Evolutionary conservation across 2,329 filamentous ascomycete species (phyloP).

Genomic region (Tetracladium maxilliforme): DNA sequence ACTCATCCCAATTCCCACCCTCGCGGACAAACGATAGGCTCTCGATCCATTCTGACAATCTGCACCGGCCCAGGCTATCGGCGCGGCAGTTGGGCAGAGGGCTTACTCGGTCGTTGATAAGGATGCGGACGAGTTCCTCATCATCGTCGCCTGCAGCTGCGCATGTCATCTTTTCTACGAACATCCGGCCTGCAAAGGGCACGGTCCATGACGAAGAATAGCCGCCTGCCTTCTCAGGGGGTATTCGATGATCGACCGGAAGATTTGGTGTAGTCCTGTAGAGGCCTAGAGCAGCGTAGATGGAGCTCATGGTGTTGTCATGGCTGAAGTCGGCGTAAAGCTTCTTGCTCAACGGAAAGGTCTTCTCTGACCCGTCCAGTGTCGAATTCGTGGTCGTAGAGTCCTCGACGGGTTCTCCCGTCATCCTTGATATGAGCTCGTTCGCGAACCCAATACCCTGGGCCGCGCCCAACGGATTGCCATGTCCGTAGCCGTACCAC

Average conservation of each 20-base stretch:
- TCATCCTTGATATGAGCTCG: constrained; percentile 74
- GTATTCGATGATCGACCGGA: constrained; percentile 31
- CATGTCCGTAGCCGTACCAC: constrained; percentile 68
- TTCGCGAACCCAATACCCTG: constrained; percentile 82
- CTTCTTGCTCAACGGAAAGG: constrained; percentile 54
- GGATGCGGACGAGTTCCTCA: constrained; percentile 61
- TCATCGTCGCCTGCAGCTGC: constrained; percentile 18
- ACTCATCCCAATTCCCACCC: constrained; percentile 62
- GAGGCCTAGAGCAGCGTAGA: constrained; percentile 64
- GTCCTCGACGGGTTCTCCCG: constrained; percentile 51
- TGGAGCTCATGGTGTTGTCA: constrained; percentile 71
- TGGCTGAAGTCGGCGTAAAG: constrained; percentile 88
- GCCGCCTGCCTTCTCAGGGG: constrained; percentile 40
- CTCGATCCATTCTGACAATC: constrained; percentile 53
- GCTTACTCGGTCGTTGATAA: constrained; percentile 75
- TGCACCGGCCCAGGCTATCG: constrained; percentile 59
- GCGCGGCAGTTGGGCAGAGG: constrained; percentile 54
- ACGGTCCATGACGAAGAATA: constrained; percentile 69
- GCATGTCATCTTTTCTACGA: constrained; percentile 80
- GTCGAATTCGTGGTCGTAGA: constrained; percentile 66
- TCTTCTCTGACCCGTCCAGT: constrained; percentile 48
- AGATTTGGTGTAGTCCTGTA: constrained; percentile 51
- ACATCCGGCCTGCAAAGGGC: constrained; percentile 67
- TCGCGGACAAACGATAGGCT: constrained; percentile 58
- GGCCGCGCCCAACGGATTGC: constrained; percentile 65